Evolutionary conservation across 139 green algal genomes (phyloP).

Genomic region (Haematococcus sp.): DNA sequence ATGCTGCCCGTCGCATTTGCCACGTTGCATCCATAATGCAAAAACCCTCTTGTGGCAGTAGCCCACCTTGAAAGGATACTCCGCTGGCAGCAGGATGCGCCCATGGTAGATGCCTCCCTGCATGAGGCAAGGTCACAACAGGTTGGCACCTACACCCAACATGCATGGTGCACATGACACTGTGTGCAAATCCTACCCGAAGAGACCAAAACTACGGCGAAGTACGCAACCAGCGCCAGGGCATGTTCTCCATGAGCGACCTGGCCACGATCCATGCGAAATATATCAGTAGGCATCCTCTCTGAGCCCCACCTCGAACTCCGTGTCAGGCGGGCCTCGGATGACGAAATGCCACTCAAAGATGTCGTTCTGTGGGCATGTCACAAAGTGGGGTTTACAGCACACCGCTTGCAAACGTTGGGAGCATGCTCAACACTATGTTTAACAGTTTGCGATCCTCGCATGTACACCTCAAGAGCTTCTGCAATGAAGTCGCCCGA

Average conservation of each 20-base stretch:
- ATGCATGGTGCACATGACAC: too few species aligned
- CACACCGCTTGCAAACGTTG: neutral
- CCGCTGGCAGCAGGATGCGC: slow-evolving; percentile 91
- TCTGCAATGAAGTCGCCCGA: slow-evolving; percentile 73
- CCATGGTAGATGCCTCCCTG: slow-evolving; percentile 97
- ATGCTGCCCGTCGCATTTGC: too few species aligned
- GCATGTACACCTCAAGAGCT: slow-evolving; percentile 66
- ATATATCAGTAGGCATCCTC: neutral
- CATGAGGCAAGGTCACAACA: too few species aligned
- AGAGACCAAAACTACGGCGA: too few species aligned
- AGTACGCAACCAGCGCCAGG: too few species aligned
- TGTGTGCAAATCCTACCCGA: too few species aligned
- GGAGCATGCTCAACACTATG: neutral
- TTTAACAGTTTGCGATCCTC: neutral
- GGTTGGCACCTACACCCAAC: too few species aligned
- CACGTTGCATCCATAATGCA: too few species aligned
- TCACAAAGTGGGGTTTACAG: neutral
- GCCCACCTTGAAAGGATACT: slow-evolving; percentile 94
- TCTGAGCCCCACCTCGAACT: slow-evolving; percentile 79
- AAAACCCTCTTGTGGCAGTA: too few species aligned
- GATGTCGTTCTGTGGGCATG: slow-evolving; percentile 81
- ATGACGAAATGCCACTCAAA: slow-evolving; percentile 99
- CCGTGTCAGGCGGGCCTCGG: slow-evolving; percentile 79
- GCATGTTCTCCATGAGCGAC: too few species aligned
- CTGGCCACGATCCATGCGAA: neutral